These are phyloP conservation scores for Magnolia officinalis DNA, from an alignment of 164 flowering plant species.

Conservation along the genomic window DNA sequence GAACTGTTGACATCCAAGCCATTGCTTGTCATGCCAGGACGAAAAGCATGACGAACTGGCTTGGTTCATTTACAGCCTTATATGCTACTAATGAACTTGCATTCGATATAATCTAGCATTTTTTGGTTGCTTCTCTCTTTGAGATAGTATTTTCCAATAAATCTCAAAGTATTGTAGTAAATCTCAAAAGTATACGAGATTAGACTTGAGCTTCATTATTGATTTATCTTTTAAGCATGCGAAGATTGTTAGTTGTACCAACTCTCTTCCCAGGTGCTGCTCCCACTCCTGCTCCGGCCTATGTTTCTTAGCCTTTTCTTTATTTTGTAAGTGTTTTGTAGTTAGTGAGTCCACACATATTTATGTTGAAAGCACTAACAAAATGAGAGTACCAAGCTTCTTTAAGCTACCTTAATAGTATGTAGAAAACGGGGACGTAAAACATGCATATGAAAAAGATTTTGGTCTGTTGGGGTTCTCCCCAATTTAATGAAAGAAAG, in stretches of 20 bases:
- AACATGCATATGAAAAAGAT: too few relatives aligned
- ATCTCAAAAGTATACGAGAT: too few relatives aligned
- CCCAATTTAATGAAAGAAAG: too few relatives aligned
- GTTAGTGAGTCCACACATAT: neutral
- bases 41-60: too few relatives aligned
- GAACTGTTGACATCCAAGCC: too few relatives aligned
- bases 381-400: too few relatives aligned
- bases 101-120: too few relatives aligned
- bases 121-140: neutral
- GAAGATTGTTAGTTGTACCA: neutral
- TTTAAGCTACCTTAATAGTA: neutral
- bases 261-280: neutral
- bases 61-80: too few relatives aligned
- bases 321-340: neutral
- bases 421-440: neutral
- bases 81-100: too few relatives aligned
- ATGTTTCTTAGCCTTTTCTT: neutral
- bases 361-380: neutral
- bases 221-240: too few relatives aligned
- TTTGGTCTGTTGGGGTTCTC: too few relatives aligned
- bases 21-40: too few relatives aligned
- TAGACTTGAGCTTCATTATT: neutral
- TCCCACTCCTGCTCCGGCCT: neutral
- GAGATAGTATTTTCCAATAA: neutral
- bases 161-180: neutral